Base-by-base conservation (phyloP, 78 protist genomes). In the Monocercomonoides exilis region DNA sequence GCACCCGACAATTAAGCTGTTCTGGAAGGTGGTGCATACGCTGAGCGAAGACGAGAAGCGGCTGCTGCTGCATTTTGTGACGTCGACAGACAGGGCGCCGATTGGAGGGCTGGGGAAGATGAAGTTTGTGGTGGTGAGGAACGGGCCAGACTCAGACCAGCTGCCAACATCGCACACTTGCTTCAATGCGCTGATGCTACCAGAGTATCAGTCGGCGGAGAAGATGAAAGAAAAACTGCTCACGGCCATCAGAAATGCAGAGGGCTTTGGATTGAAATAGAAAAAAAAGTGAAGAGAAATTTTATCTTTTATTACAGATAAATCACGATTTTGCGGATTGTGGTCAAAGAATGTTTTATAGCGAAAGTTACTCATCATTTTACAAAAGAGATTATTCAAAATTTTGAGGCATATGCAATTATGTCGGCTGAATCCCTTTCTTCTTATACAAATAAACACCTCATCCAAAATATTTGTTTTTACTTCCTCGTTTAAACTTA, bases 111-210 rank as follows among this genome's bases (percentile, higher is more conserved):
- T 96, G 33, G 45, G 95, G 89, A 0, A 80, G 36, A 41, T 92
- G 64, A 2, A 80, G 44, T 94, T 94, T 32, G 34, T 92, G 87
- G 54, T 94, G 33, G 64, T 70, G 4, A 88, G 93, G 63, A 92
- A 90, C 82, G 70, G 70, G 21, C 94, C 94, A 6, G 94, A 92
- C 46, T 44, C 92, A 1, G 92, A 93, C 43, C 85, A 89, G 44
- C 89, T 98, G 43, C 99, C 99, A 5, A 92, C 98, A 0, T 92
- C 98, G 32, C 99, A 96, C 85, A 98, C 99, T 3, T 98, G 99
- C 94, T 98, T 97, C 94, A 96, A 96, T 85, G 93, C 92, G 41
- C 89, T 98, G 33, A 89, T 98, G 84, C 90, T 98, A 42, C 98
- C 98, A 45, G 70, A 29, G 1, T 77, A 77, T 84, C 33, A 33